Percentiles rank a stretch among this genome's conserved stretches.
Evolutionary conservation across 768 basidiomycete species (phyloP).

Genomic region (Arthromyces matolae): DNA sequence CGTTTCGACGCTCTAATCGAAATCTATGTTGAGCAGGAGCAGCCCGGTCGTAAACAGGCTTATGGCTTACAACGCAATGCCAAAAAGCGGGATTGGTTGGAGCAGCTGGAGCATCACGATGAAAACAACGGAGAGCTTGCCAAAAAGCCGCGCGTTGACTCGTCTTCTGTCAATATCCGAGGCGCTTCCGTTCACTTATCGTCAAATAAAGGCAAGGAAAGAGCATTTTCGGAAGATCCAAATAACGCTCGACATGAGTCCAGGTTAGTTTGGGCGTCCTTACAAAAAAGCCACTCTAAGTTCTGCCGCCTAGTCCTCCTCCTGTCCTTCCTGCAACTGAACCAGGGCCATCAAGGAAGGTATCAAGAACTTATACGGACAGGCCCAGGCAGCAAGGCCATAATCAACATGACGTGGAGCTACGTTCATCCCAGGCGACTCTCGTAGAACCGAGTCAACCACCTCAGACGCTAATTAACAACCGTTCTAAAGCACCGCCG

Average conservation of each 20-base stretch:
- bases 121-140: not conserved
- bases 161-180: too few species aligned
- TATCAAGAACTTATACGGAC: not conserved
- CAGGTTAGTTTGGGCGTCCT: not conserved
- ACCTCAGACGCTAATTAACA: not conserved
- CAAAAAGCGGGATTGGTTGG: not conserved
- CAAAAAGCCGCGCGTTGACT: slow-evolving; percentile 8
- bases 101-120: slow-evolving; percentile 1
- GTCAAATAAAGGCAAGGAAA: slow-evolving; percentile 6
- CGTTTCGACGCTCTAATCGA: slow-evolving; percentile 35
- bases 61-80: slow-evolving; percentile 23
- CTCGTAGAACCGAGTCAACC: slow-evolving; percentile 6
- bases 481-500: not conserved
- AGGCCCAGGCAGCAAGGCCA: not conserved
- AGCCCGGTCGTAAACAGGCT: slow-evolving; percentile 23
- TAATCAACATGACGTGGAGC: not conserved
- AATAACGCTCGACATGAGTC: not conserved
- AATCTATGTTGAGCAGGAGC: slow-evolving; percentile 19
- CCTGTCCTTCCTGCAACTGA: slow-evolving; percentile 1
- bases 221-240: not conserved
- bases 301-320: not conserved
- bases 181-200: not conserved
- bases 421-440: slow-evolving; percentile 16
- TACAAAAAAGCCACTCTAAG: not conserved
- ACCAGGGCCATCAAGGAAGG: slow-evolving; percentile 4